Base-by-base conservation (phyloP, 352 stramenopile species). In the Phytophthora pseudosyringae region DNA sequence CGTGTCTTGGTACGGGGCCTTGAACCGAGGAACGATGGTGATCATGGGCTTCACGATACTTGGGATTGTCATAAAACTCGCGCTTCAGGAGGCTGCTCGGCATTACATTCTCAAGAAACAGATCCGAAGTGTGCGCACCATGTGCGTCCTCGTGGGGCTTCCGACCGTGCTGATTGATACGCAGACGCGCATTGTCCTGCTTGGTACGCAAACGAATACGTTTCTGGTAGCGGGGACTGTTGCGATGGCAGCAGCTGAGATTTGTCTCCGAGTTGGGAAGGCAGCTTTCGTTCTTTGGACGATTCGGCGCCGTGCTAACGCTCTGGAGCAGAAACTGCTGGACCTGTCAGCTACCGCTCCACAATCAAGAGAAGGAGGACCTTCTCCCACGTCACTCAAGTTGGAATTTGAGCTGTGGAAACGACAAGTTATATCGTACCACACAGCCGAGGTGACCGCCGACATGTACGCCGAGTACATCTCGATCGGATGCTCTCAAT, bases 391-490 rank as follows among this genome's bases (percentile, higher is more conserved):
- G 13, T 28, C 47, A 1, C 25, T 64, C 5, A 59, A 58, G 31
- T 8, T 63, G 18, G 52, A 65, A 9, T 81, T 81, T 3, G 48
- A 71, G 8, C 25, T 50, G 13, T 81, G 75, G 71, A 58, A 54
- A 21, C 53, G 32, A 25, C 73, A 72, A 5, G 28, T 73, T 2
- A 16, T 86, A 2, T 38, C 49, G 0, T 67, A 80, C 18, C 62
- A 83, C 21, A 75, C 74, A 13, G 71, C 74, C 1, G 77, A 86
- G 44, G 29, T 63, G 12, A 75, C 73, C 21, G 74, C 73, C 40
- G 74, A 81, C 35, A 86, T 86, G 74, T 80, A 79, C 31, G 71
- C 76, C 16, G 76, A 86, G 57, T 86, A 86, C 39, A 76, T 86
- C 28, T 71, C 74, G 0, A 82, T 86, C 32, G 74, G 64, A 0